These are phyloP conservation scores for Trametes pubescens DNA, from an alignment of 1,284 basidiomycete genomes.

Conservation along the genomic window DNA sequence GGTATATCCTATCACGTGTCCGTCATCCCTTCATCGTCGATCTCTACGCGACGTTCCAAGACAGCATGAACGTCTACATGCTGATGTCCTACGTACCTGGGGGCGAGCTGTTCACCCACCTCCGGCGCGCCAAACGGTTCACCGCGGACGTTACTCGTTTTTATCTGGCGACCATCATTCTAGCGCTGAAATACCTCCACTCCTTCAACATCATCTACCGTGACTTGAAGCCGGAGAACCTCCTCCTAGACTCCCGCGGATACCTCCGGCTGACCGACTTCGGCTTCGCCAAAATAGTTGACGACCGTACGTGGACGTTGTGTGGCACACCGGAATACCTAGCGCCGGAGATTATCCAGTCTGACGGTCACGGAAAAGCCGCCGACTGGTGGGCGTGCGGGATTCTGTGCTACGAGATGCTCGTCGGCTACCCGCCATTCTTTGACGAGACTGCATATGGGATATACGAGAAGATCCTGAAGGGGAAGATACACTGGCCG, in stretches of 20 bases:
- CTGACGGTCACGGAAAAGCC: constrained; percentile 97
- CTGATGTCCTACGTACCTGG: constrained; percentile 98
- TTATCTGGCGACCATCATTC: constrained; percentile 96
- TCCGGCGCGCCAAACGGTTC: constrained; percentile 93
- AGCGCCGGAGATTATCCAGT: constrained; percentile 95
- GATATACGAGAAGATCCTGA: constrained; percentile 94
- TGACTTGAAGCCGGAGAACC: constrained; percentile 98
- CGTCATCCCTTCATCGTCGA: constrained; percentile 87
- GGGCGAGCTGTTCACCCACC: constrained; percentile 95
- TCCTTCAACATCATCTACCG: constrained; percentile 99
- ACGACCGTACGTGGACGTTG: constrained; percentile 98
- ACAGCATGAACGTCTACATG: constrained; percentile 97
- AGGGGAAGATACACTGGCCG: constrained; percentile 93
- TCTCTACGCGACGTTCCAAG: constrained; percentile 95
- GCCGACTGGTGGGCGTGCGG: constrained; percentile 99
- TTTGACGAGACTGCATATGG: constrained; percentile 95
- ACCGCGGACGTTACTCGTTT: constrained; percentile 98
- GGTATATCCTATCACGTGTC: constrained; percentile 91
- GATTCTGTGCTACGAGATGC: constrained; percentile 97
- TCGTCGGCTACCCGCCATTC: constrained; percentile 92
- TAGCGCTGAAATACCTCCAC: constrained; percentile 96
- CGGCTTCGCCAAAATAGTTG: constrained; percentile 98
- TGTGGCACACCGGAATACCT: constrained; percentile 99
- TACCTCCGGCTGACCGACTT: constrained; percentile 99
- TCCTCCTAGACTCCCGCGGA: constrained; percentile 93